Base-by-base conservation (phyloP, 2,329 filamentous ascomycete genomes). In the Exophiala sideris region DNA sequence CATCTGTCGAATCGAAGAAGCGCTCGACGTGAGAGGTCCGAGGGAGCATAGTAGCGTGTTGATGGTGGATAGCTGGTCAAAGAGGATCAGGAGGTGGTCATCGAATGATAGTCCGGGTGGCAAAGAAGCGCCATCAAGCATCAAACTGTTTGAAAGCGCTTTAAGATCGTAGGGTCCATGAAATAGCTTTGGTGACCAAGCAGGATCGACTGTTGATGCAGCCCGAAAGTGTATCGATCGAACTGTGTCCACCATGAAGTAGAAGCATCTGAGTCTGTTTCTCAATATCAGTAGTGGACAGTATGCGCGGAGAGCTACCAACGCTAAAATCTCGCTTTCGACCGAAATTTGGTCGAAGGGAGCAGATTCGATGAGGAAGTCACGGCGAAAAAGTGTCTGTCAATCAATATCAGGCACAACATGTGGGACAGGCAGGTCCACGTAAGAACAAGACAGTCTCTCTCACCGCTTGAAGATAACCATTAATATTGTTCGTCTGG, bases 241-340 rank as follows among this genome's bases (percentile, higher is more conserved):
- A 9, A 52, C 14, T n/a, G 49, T 52, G 20, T 52, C 49, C 8
- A 52, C 40, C n/a, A 45, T 21, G 41, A 52, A 45, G 41, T 46
- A 52, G 16, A 33, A 52, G 40, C 41, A 12, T 20, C 32, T 45
- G 7, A 52, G 24, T 10, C 49, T 52, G 16, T 18, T 18, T 18
- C 16, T 18, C 16, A 18, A 18, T 18, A 18, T 18, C 16, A 18
- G 16, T 18, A 18, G 16, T 18, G 16, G 16, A 18, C 16, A 18
- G 16, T 18, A 18, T 18, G 16, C 16, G 16, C 16, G 16, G 16
- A 18, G 16, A 18, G 16, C 16, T 18, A 18, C 16, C 16, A 18
- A 18, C 16, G 16, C 16, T 18, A 18, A 18, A 18, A 18, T 18
- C 16, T 18, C 16, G 16, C 16, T 18, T 18, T 18, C 16, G 16